Evolutionary conservation across 129 eudicot genomes (phyloP), one percentile per base, ranked within the genome.

Genomic region (Apium graveolens): DNA sequence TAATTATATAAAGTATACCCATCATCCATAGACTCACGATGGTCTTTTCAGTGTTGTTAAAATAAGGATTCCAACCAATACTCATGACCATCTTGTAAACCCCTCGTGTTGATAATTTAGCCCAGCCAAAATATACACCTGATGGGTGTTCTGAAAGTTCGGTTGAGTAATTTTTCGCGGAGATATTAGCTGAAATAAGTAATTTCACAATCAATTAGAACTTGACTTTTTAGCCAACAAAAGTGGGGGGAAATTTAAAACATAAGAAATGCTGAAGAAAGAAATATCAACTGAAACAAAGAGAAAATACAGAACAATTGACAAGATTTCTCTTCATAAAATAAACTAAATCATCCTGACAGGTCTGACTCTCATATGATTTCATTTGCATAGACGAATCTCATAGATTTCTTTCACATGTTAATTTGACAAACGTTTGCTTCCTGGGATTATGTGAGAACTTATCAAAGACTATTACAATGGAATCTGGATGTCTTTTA

Each of bases 41-140:
- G 51, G 99, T 92, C 87, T 96, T 96, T 76, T 92, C 97, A 12
- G 92, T 66, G 84, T 90, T 96, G 80, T 92, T 79, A 75, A 96
- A 96, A 75, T 77, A 96, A 3, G 99, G 99, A 42, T 96, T 96
- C 97, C 97, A 90, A 72, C 99, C 99, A 53, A 96, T 85, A 84
- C 99, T 96, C 97, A 96, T 96, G 69, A 88, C 99, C 97, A 92
- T 96, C 95, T 92, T 96, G 87, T 88, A 96, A 81, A 96, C 84
- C 39, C 97, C 97, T 11, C 84, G 86, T 26, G 48, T 87, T 75
- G 89, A 79, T 81, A 96, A 82, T 65, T 87, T 92, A n/a, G 99
- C 99, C 99, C 99, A 96, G 34, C 99, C 99, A 86, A 96, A 92
- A 81, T 92, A 96, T 21, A 92, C 97, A 71, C 99, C 99, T 4